Conservation (phyloP, 345 rosid genomes). For the Citrus unshiu region DNA sequence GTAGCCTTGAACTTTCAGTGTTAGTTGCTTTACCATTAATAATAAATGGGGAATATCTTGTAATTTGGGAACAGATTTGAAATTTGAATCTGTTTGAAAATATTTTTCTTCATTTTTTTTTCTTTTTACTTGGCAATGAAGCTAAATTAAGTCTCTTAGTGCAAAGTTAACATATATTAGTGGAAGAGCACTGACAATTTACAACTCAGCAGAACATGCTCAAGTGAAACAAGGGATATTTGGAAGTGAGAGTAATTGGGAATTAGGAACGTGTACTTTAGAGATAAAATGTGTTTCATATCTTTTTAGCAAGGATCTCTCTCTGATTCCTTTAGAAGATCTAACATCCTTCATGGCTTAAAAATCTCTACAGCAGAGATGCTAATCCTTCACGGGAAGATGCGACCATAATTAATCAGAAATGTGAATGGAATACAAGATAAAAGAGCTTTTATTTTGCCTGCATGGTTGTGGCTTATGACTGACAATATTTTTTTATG, state of each 20-base stretch:
- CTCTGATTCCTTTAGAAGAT: neutral
- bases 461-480: neutral
- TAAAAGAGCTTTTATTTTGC: neutral
- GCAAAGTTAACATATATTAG: too few species aligned
- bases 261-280: slow-evolving; percentile 8
- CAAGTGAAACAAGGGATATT: neutral
- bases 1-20: neutral
- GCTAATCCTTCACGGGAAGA: neutral
- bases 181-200: neutral
- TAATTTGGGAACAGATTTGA: neutral
- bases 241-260: neutral
- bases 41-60: neutral
- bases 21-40: neutral
- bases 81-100: neutral
- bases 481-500: too few species aligned
- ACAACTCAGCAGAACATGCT: neutral
- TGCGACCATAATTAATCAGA: neutral
- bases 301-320: neutral
- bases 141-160: neutral
- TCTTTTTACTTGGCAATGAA: neutral
- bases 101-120: neutral
- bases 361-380: neutral
- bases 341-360: neutral
- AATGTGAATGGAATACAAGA: neutral
- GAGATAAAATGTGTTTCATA: neutral